Conservation (phyloP, 1,284 basidiomycete genomes). For the Irpex sp. region DNA sequence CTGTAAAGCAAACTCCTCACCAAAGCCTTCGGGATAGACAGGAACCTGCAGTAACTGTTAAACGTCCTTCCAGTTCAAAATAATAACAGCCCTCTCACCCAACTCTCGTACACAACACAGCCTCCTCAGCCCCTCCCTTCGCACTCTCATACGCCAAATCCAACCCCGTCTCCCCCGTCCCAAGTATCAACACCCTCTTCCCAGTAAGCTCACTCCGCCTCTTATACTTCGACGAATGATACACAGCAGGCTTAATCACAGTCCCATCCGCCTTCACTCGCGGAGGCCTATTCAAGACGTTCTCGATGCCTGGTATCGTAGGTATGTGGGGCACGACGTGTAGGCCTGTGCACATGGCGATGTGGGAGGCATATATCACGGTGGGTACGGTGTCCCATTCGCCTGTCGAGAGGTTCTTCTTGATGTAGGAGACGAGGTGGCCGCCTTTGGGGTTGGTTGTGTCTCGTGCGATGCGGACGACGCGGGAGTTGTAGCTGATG, state of each 20-base stretch:
- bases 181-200: conserved; percentile 52
- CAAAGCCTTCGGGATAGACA: conserved; percentile 62
- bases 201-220: conserved; percentile 40
- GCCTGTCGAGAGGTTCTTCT: conserved; percentile 16
- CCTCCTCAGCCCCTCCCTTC: conserved; percentile 51
- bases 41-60: conserved; percentile 31
- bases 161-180: conserved; percentile 67
- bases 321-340: conserved; percentile 51
- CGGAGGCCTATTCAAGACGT: conserved; percentile 22
- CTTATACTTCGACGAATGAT: conserved; percentile 56
- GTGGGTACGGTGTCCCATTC: conserved; percentile 22
- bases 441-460: conserved; percentile 21
- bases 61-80: too few relatives aligned
- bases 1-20: conserved; percentile 17
- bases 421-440: conserved; percentile 34
- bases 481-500: conserved; percentile 43
- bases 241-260: conserved; percentile 28
- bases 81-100: conserved; percentile 26
- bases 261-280: conserved; percentile 10
- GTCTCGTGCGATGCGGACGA: conserved; percentile 35
- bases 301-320: conserved; percentile 42
- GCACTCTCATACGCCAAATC: conserved; percentile 54
- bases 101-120: conserved; percentile 51
- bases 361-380: conserved; percentile 31
- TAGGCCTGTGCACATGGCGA: conserved; percentile 47